Conservation (phyloP, 495 filamentous ascomycete genomes). For the Aspergillus campestris region DNA sequence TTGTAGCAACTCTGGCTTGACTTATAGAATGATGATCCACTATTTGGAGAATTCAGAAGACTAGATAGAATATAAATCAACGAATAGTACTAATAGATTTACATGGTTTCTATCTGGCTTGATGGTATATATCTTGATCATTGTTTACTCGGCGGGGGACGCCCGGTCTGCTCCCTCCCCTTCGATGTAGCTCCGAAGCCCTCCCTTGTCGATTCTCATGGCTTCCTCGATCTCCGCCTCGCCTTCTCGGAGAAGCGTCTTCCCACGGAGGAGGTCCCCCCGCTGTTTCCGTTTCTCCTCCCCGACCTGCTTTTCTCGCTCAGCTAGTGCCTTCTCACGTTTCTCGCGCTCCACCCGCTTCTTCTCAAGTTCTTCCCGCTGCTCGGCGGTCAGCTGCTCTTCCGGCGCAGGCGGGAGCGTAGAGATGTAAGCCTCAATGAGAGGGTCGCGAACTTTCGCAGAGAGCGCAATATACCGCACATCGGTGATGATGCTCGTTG, state of each 20-base stretch:
- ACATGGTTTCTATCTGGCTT: no score
- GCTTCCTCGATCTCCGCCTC: constrained; percentile 72
- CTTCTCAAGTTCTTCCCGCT: constrained; percentile 52
- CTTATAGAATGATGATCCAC: no score
- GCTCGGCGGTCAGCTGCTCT: constrained; percentile 41
- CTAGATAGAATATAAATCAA: no score
- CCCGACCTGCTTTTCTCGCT: constrained; percentile 62
- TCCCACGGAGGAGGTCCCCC: constrained; percentile 57
- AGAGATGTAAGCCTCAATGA: constrained; percentile 70
- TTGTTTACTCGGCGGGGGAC: background rate
- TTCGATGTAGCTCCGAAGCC: constrained; percentile 56
- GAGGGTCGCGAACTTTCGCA: constrained; percentile 56
- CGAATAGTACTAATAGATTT: no score
- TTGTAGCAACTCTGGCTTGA: no score
- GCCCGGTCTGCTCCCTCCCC: constrained; percentile 10
- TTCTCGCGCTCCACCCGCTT: constrained; percentile 56
- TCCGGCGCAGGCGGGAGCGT: constrained; percentile 61
- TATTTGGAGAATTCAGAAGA: no score
- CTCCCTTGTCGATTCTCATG: constrained; percentile 66
- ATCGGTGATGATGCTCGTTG: constrained; percentile 61
- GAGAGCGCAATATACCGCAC: constrained; percentile 74
- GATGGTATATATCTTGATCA: constrained; percentile 6
- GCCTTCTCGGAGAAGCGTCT: constrained; percentile 60
- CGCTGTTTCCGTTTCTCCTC: constrained; percentile 65
- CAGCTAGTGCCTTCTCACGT: constrained; percentile 66